Conservation (phyloP, 2,329 filamentous ascomycete species). For the Hawksworthiomyces lignivorus region DNA sequence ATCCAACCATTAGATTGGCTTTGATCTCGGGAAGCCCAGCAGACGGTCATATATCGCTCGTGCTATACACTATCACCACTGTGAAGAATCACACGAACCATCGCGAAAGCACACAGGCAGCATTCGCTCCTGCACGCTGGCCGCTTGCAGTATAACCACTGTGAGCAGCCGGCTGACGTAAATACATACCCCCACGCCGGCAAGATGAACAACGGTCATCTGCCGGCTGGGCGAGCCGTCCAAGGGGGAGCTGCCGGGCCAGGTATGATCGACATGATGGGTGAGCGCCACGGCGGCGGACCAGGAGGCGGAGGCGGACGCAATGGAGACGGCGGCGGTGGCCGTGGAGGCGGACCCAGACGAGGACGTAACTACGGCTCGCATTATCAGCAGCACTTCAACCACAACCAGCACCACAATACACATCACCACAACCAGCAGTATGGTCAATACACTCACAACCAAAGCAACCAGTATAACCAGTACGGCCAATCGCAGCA, state of each 20-base stretch:
- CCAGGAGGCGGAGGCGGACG: constrained; percentile 23
- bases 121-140: too few relatives aligned
- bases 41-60: too few relatives aligned
- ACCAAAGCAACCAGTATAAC: constrained; percentile 20
- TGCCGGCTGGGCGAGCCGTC: constrained; percentile 62
- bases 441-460: constrained; percentile 21
- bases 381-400: constrained; percentile 22
- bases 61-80: too few relatives aligned
- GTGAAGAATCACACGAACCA: too few relatives aligned
- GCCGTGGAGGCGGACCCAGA: constrained; percentile 20
- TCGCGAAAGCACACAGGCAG: too few relatives aligned
- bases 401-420: constrained; percentile 20
- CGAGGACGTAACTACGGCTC: constrained; percentile 27
- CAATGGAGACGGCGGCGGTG: constrained; percentile 23
- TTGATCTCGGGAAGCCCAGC: too few relatives aligned
- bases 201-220: constrained; percentile 72
- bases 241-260: constrained; percentile 35
- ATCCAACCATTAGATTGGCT: too few relatives aligned
- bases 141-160: constrained; percentile 15
- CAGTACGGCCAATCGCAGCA: constrained; percentile 26
- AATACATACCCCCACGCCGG: constrained; percentile 48
- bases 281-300: constrained; percentile 15
- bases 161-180: constrained; percentile 24
- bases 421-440: constrained; percentile 16
- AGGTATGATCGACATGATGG: constrained; percentile 4